phyloP scores from a whole-genome alignment of 2,329 filamentous ascomycete genomes.

The Hypoxylon sp. region DNA sequence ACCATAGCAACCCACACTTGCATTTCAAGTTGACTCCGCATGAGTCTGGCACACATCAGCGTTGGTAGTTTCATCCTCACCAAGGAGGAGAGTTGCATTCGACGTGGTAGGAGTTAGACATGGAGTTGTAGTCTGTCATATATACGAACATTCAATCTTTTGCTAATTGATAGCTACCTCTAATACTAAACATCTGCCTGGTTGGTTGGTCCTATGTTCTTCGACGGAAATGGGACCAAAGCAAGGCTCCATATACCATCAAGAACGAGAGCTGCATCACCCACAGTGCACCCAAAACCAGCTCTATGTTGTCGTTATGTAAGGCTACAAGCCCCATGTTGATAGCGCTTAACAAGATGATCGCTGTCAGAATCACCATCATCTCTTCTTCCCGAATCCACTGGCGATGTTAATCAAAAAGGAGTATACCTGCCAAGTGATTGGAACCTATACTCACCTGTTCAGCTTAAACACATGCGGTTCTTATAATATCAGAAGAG shows the following conservation, averaged over 20 bases:
- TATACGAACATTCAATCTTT: background rate
- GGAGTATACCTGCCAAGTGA: background rate
- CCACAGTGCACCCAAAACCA: background rate
- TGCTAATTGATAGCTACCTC: background rate
- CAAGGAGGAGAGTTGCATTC: background rate
- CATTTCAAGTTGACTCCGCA: conserved; percentile 9
- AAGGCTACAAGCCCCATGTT: background rate
- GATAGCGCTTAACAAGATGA: background rate
- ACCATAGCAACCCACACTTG: background rate
- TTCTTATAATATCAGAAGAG: background rate
- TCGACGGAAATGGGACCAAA: background rate
- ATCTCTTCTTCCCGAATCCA: background rate
- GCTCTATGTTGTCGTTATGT: no score
- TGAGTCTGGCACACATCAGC: conserved; percentile 5
- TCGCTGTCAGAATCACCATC: background rate
- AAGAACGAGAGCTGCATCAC: background rate
- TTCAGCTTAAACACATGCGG: background rate
- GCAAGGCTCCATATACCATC: background rate
- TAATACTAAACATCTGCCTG: background rate
- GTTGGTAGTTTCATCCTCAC: background rate
- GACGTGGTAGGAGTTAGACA: background rate
- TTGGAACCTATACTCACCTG: background rate
- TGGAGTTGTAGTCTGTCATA: background rate
- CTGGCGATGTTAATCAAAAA: background rate
- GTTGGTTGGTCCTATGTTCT: background rate